Conservation (phyloP, 305 asterid species). For the Andrographis paniculata region DNA sequence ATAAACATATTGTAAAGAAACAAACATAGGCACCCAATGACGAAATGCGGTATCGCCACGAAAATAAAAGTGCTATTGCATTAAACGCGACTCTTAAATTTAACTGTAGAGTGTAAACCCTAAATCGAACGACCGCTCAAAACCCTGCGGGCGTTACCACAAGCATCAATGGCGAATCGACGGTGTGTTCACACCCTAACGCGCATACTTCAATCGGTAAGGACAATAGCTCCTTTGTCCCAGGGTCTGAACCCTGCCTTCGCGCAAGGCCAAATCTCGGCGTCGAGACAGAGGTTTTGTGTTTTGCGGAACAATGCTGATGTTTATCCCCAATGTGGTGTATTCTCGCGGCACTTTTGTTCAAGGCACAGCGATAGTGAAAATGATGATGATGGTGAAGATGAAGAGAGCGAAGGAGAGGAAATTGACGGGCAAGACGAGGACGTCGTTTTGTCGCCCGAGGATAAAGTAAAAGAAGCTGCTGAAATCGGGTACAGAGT, state of each 20-base stretch:
- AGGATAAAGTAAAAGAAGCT: conserved; percentile 59
- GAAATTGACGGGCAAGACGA: conserved; percentile 2
- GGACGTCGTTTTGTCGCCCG: conserved; percentile 33
- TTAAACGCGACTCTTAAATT: neutral
- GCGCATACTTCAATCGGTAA: conserved; percentile 34
- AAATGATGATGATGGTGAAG: conserved; percentile 36
- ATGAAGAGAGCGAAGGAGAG: conserved; percentile 24
- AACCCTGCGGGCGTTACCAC: conserved; percentile 19
- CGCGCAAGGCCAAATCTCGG: conserved; percentile 15
- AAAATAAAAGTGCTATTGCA: neutral
- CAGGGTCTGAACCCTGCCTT: conserved; percentile 20
- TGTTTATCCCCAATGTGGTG: conserved; percentile 14
- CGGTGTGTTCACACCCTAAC: conserved; percentile 43
- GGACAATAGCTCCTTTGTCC: conserved; percentile 26
- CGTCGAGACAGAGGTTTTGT: conserved; percentile 16
- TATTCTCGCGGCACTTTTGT: conserved; percentile 27
- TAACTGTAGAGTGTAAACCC: conserved; percentile 21
- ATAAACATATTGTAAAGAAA: too few relatives aligned
- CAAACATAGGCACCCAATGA: too few relatives aligned
- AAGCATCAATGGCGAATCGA: conserved; percentile 62
- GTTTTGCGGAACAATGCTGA: conserved; percentile 11
- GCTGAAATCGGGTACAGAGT: conserved; percentile 81
- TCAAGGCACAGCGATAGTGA: conserved; percentile 25
- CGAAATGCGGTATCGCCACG: too few relatives aligned
- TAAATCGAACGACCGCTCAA: conserved; percentile 22